A percentile compares a stretch with the other conserved stretches of the same genome.
phyloP scores from a whole-genome alignment of 176 grass and related monocot genomes.

The Oryza longistaminata region DNA sequence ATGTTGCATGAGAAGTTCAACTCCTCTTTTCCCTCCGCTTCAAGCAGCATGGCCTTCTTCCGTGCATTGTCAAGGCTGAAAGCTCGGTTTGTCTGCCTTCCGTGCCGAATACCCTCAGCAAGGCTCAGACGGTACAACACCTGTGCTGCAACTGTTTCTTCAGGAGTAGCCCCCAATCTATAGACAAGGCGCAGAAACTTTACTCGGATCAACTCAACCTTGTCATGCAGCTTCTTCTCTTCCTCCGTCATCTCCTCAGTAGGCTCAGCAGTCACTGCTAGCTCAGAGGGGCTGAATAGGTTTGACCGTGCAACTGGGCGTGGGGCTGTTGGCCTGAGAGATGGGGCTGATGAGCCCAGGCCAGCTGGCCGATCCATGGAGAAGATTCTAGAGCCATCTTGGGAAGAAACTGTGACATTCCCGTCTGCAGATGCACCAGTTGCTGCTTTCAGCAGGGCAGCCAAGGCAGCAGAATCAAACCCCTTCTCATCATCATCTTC shows the following conservation, averaged over 20 bases:
- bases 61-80: conserved; percentile 65
- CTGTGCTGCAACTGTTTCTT: conserved; percentile 68
- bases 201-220: conserved; percentile 77
- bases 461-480: conserved; percentile 64
- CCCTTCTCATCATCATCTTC: conserved; percentile 65
- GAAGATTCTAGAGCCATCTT: conserved; percentile 69
- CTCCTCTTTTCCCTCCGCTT: conserved; percentile 63
- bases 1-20: conserved; percentile 85
- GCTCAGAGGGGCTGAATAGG: conserved; percentile 45
- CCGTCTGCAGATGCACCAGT: conserved; percentile 50
- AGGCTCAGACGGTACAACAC: conserved; percentile 79
- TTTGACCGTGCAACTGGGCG: conserved; percentile 44
- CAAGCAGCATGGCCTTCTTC: conserved; percentile 71
- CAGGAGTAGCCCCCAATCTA: conserved; percentile 63
- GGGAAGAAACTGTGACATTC: conserved; percentile 51
- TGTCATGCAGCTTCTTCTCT: conserved; percentile 80
- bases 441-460: conserved; percentile 77
- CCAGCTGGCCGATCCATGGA: conserved; percentile 69
- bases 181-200: conserved; percentile 89
- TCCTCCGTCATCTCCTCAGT: conserved; percentile 72
- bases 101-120: conserved; percentile 72
- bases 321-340: conserved; percentile 53
- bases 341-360: conserved; percentile 63
- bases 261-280: conserved; percentile 50
- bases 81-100: conserved; percentile 62